A percentile compares a stretch with the other conserved stretches of the same genome.
Conservation (phyloP, 2,329 filamentous ascomycete genomes). For the Hymenoscyphus infarciens region DNA sequence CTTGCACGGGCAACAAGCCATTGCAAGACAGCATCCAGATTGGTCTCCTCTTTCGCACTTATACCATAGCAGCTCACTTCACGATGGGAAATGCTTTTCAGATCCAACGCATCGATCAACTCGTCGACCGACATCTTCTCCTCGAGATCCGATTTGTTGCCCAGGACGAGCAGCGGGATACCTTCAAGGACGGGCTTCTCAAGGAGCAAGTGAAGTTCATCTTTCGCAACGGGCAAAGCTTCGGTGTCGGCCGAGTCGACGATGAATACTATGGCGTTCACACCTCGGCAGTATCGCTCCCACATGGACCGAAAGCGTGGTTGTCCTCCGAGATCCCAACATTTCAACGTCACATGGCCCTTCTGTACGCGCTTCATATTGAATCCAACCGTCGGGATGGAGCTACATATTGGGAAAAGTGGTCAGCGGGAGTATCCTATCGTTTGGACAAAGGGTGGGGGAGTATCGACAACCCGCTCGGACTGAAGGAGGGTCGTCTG, state of each 20-base stretch:
- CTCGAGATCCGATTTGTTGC: slow-evolving; percentile 96
- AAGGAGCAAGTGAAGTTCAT: slow-evolving; percentile 88
- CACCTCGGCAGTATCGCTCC: slow-evolving; percentile 96
- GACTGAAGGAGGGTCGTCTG: slow-evolving; percentile 4
- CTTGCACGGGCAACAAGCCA: slow-evolving; percentile 91
- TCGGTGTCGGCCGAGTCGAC: slow-evolving; percentile 89
- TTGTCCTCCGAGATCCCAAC: slow-evolving; percentile 97
- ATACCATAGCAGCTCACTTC: slow-evolving; percentile 99
- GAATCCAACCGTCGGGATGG: slow-evolving; percentile 96
- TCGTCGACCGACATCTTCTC: slow-evolving; percentile 90
- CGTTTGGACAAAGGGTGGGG: slow-evolving; percentile 11
- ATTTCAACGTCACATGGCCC: slow-evolving; percentile 97
- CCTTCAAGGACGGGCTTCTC: slow-evolving; percentile 78
- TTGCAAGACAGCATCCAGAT: slow-evolving; percentile 92
- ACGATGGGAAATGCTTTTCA: slow-evolving; percentile 83
- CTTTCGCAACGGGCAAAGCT: slow-evolving; percentile 77
- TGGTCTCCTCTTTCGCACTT: slow-evolving; percentile 97
- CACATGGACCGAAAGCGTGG: slow-evolving; percentile 98
- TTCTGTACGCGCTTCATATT: slow-evolving; percentile 99
- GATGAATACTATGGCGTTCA: slow-evolving; percentile 98
- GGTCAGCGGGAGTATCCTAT: slow-evolving; percentile 36
- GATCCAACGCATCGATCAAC: slow-evolving; percentile 85
- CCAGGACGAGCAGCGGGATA: slow-evolving; percentile 89
- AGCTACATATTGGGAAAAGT: slow-evolving; percentile 54
- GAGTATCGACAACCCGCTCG: slow-evolving; percentile 14